Percentiles rank a stretch among this genome's conserved stretches.
Evolutionary conservation across 106 monocot species (phyloP).

Genomic region (Amphibolis antarctica): DNA sequence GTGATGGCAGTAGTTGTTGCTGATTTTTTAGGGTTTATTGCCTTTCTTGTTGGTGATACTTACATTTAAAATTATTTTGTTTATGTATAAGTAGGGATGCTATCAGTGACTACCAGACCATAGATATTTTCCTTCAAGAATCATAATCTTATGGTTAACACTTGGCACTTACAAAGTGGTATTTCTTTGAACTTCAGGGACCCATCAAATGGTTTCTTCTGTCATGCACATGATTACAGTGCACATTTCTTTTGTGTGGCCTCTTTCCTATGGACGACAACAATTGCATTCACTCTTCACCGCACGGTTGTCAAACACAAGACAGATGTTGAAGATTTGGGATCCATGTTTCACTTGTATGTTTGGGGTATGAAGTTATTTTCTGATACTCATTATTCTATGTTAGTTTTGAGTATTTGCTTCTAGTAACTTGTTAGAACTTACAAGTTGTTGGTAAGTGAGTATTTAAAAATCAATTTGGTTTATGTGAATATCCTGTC

Average conservation of each 20-base stretch:
- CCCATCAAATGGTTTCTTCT: slow-evolving; percentile 81
- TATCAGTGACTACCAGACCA: too few relatives aligned
- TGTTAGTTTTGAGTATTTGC: too few relatives aligned
- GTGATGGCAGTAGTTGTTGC: too few relatives aligned
- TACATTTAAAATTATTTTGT: too few relatives aligned
- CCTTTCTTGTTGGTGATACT: too few relatives aligned
- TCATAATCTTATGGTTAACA: not conserved
- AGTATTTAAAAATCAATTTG: too few relatives aligned
- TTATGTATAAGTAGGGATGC: too few relatives aligned
- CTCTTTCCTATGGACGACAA: slow-evolving; percentile 96
- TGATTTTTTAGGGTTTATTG: too few relatives aligned
- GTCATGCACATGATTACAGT: slow-evolving; percentile 80
- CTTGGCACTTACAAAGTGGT: not conserved
- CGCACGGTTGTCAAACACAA: slow-evolving; percentile 98
- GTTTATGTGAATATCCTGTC: too few relatives aligned
- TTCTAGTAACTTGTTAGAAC: too few relatives aligned
- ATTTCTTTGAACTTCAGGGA: slow-evolving; percentile 36
- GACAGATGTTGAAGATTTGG: slow-evolving; percentile 95
- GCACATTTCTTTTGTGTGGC: slow-evolving; percentile 97
- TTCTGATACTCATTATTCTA: not conserved
- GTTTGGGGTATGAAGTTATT: slow-evolving; percentile 74
- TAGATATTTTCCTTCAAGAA: not conserved
- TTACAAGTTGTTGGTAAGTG: too few relatives aligned
- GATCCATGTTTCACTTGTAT: slow-evolving; percentile 83
- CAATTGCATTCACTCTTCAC: slow-evolving; percentile 97